Conservation (phyloP, 495 filamentous ascomycete species). For the Hypoxylon crocopeplum region DNA sequence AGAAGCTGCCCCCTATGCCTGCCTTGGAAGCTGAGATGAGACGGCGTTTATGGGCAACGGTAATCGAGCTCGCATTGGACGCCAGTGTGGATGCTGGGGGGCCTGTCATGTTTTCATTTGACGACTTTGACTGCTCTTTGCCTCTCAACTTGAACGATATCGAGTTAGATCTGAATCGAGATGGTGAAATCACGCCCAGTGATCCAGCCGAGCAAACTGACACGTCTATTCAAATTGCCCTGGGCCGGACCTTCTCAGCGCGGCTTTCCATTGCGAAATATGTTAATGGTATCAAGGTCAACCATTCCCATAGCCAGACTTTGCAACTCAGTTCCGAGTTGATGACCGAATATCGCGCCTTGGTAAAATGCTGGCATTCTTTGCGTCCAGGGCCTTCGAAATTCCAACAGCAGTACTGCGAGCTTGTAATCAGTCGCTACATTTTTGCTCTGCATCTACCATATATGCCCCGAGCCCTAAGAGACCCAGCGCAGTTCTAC, state of each 20-base stretch:
- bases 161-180: conserved; percentile 37
- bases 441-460: conserved; percentile 58
- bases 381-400: conserved; percentile 40
- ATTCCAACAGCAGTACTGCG: conserved; percentile 50
- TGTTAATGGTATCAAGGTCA: conserved; percentile 41
- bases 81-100: conserved; percentile 66
- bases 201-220: conserved; percentile 17
- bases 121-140: conserved; percentile 64
- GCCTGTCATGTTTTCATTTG: conserved; percentile 58
- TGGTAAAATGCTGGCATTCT: conserved; percentile 37
- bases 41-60: conserved; percentile 68
- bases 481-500: conserved; percentile 48
- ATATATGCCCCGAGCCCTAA: conserved; percentile 43
- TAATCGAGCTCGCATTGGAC: conserved; percentile 67
- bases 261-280: conserved; percentile 47
- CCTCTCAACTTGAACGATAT: conserved; percentile 61
- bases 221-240: conserved; percentile 47
- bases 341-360: conserved; percentile 37
- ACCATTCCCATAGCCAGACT: conserved; percentile 41
- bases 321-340: conserved; percentile 45
- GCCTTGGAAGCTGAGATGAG: conserved; percentile 66
- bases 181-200: neutral
- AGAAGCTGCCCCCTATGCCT: conserved; percentile 45
- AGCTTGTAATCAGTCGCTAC: conserved; percentile 57
- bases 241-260: conserved; percentile 44